A percentile compares a stretch with the other conserved stretches of the same genome.
Conservation (phyloP, 177 flowering plant genomes). For the Vitis hybrid region DNA sequence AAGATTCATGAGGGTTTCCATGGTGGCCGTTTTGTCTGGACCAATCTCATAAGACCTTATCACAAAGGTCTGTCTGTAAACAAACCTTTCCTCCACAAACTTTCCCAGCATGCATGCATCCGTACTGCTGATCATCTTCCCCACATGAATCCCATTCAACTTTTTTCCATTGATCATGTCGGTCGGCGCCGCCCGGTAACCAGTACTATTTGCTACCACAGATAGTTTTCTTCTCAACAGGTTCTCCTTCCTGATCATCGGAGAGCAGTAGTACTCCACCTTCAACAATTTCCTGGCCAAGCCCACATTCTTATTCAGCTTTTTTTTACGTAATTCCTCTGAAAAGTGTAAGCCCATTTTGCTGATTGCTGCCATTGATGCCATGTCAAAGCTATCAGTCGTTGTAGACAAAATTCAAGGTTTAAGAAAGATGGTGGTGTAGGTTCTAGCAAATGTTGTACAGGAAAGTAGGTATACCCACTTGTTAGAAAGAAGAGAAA, state of each 20-base stretch:
- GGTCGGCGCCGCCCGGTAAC: constrained; percentile 10
- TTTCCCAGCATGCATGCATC: constrained; percentile 43
- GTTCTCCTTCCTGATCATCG: too few species aligned
- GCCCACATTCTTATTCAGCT: neutral
- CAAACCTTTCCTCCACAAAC: constrained; percentile 52
- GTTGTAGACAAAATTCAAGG: neutral
- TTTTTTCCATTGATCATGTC: constrained; percentile 51
- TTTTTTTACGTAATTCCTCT: constrained; percentile 1
- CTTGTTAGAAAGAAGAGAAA: constrained; percentile 4
- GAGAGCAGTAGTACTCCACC: neutral
- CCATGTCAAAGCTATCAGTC: constrained; percentile 3
- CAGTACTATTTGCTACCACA: constrained; percentile 10
- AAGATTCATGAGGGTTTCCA: constrained; percentile 81
- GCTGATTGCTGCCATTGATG: constrained; percentile 22
- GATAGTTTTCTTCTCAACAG: neutral
- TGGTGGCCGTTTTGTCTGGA: constrained; percentile 76
- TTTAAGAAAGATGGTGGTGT: neutral
- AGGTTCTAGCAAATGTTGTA: neutral
- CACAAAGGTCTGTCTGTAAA: constrained; percentile 58
- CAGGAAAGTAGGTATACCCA: constrained; percentile 17
- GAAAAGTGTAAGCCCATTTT: neutral
- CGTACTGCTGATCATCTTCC: constrained; percentile 11
- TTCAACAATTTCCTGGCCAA: neutral
- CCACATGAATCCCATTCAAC: constrained; percentile 36
- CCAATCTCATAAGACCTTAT: constrained; percentile 87